phyloP scores from a whole-genome alignment of 345 rosid genomes.

The Syzygium aromaticum region DNA sequence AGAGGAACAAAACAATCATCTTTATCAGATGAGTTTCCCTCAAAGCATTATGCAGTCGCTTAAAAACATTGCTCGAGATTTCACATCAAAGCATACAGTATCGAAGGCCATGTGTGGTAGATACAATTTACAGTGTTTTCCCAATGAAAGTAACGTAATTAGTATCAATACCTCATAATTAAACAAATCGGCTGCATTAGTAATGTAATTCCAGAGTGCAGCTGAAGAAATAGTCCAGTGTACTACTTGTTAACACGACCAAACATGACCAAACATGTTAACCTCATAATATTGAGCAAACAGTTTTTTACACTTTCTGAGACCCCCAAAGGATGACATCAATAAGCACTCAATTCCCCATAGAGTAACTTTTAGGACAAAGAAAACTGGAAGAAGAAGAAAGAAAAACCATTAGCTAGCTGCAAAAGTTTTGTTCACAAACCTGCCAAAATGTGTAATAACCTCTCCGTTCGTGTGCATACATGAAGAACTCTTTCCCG shows the following conservation, averaged over 20 bases:
- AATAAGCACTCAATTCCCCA: too few species aligned
- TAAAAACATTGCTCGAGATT: not conserved
- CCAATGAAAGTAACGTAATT: not conserved
- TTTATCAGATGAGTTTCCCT: not conserved
- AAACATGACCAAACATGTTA: too few species aligned
- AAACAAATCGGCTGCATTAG: constrained; percentile 4
- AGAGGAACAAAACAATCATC: constrained; percentile 23
- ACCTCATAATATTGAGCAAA: too few species aligned
- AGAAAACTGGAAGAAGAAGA: too few species aligned
- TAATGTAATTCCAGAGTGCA: constrained; percentile 4
- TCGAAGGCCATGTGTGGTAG: not conserved
- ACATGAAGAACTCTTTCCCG: constrained; percentile 86
- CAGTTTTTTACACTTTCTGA: too few species aligned
- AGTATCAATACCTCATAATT: not conserved
- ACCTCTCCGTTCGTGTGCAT: constrained; percentile 94
- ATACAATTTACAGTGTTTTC: not conserved
- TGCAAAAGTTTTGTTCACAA: not conserved
- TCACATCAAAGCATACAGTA: constrained; percentile 1
- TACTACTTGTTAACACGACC: too few species aligned
- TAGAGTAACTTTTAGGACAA: too few species aligned
- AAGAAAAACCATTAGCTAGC: too few species aligned
- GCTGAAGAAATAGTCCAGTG: not conserved
- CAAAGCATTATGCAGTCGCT: not conserved
- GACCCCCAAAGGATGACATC: too few species aligned
- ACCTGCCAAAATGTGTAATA: constrained; percentile 82